phyloP scores from a whole-genome alignment of 164 flowering plant genomes.

The Macadamia integrifolia region DNA sequence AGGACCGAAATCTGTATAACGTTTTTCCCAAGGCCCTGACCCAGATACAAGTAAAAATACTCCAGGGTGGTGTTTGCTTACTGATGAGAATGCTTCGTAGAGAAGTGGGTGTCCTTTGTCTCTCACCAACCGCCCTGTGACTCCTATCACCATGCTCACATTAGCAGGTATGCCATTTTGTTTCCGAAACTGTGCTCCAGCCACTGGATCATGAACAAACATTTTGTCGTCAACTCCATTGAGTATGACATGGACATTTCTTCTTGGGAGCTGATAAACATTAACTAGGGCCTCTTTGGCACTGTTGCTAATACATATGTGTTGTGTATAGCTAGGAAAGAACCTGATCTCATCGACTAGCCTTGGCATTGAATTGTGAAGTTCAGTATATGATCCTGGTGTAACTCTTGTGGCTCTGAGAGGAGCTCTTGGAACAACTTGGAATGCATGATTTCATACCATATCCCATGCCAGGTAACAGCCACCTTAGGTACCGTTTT shows the following conservation, averaged over 20 bases:
- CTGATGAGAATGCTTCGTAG: slow-evolving; percentile 36
- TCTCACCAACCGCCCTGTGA: slow-evolving; percentile 51
- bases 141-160: slow-evolving; percentile 47
- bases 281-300: slow-evolving; percentile 35
- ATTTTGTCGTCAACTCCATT: slow-evolving; percentile 49
- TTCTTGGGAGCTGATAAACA: slow-evolving; percentile 42
- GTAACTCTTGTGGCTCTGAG: slow-evolving; percentile 12
- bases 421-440: slow-evolving; percentile 36
- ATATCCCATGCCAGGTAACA: slow-evolving; percentile 55
- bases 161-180: slow-evolving; percentile 36
- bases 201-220: slow-evolving; percentile 23
- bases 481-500: slow-evolving; percentile 34
- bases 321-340: slow-evolving; percentile 40
- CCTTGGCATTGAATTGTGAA: slow-evolving; percentile 37
- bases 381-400: slow-evolving; percentile 8
- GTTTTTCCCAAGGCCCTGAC: slow-evolving; percentile 49
- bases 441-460: slow-evolving; percentile 47
- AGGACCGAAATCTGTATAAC: slow-evolving; percentile 39
- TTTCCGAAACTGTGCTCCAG: slow-evolving; percentile 29
- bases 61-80: slow-evolving; percentile 21
- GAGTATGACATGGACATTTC: slow-evolving; percentile 54
- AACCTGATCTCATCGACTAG: slow-evolving; percentile 43
- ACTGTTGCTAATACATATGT: slow-evolving; percentile 46
- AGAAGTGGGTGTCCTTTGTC: slow-evolving; percentile 69
- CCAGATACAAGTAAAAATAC: slow-evolving; percentile 53